Percentiles rank a stretch among this genome's conserved stretches.
Conservation (phyloP, 1,284 basidiomycete species). For the Chiua sp. region DNA sequence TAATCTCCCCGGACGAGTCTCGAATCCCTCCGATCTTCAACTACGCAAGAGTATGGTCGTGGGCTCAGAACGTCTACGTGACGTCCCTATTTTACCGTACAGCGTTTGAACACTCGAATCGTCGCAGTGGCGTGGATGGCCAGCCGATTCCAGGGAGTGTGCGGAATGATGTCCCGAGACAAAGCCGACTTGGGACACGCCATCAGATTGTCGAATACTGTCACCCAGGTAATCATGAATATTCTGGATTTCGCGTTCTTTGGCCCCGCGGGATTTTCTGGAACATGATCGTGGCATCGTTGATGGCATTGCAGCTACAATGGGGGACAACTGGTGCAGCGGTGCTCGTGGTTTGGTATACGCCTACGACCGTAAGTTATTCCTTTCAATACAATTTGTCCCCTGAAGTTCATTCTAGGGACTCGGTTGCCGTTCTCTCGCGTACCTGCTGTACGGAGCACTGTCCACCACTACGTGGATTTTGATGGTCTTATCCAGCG, state of each 20-base stretch:
- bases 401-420: constrained; percentile 5
- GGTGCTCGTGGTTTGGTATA: constrained; percentile 39
- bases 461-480: constrained; percentile 41
- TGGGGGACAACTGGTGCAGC: constrained; percentile 46
- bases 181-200: constrained; percentile 31
- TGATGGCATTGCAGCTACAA: constrained; percentile 40
- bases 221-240: constrained; percentile 8
- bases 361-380: constrained; percentile 34
- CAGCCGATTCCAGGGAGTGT: neutral
- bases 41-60: constrained; percentile 34
- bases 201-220: constrained; percentile 37
- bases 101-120: constrained; percentile 4
- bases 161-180: neutral
- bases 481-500: constrained; percentile 37
- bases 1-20: constrained; percentile 8
- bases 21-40: constrained; percentile 34
- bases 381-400: neutral
- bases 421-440: constrained; percentile 42
- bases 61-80: constrained; percentile 23
- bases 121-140: constrained; percentile 7
- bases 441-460: constrained; percentile 41
- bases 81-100: constrained; percentile 11
- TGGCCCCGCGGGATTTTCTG: constrained; percentile 36
- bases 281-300: constrained; percentile 41
- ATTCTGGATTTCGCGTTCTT: constrained; percentile 6